These are phyloP conservation scores for Ceratobasidium sp. DNA, from an alignment of 1,284 basidiomycete species.

Conservation along the genomic window DNA sequence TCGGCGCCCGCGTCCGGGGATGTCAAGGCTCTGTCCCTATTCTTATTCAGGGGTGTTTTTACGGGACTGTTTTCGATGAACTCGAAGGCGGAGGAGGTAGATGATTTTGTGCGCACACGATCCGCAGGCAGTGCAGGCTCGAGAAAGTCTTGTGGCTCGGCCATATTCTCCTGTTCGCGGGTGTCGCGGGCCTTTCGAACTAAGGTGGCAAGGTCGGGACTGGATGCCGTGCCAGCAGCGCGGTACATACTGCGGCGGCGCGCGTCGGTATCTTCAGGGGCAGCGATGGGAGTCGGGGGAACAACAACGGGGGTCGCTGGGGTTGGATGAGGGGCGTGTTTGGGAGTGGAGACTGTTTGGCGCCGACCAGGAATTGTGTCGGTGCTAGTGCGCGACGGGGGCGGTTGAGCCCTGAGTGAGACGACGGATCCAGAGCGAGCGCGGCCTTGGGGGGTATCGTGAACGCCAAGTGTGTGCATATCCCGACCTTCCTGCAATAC, in stretches of 20 bases:
- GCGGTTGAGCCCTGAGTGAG: conserved; percentile 50
- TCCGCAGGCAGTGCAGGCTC: conserved; percentile 55
- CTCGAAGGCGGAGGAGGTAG: conserved; percentile 55
- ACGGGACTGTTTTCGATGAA: conserved; percentile 20
- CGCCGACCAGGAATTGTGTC: conserved; percentile 34
- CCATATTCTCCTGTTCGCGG: conserved; percentile 55
- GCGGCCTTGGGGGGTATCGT: conserved; percentile 57
- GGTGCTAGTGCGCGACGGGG: conserved; percentile 63
- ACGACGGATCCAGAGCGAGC: conserved; percentile 47
- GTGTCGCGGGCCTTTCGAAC: conserved; percentile 82
- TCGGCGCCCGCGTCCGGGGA: conserved; percentile 22
- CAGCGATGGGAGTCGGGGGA: conserved; percentile 68
- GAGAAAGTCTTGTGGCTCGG: conserved; percentile 5
- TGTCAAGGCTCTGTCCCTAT: conserved; percentile 18
- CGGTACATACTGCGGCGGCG: conserved; percentile 88
- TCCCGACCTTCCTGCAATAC: conserved; percentile 76
- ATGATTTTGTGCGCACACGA: conserved; percentile 58
- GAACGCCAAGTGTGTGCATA: conserved; percentile 72
- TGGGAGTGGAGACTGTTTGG: conserved; percentile 28
- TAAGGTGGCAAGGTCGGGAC: conserved; percentile 88
- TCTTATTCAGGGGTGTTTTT: conserved; percentile 37
- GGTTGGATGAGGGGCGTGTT: conserved; percentile 13
- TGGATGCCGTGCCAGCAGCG: conserved; percentile 87
- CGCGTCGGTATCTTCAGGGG: conserved; percentile 59
- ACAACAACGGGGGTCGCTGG: conserved; percentile 60